Evolutionary conservation across 441 rosid genomes (phyloP), one percentile per base, ranked within the genome.

Genomic region (Gossypium aridum): DNA sequence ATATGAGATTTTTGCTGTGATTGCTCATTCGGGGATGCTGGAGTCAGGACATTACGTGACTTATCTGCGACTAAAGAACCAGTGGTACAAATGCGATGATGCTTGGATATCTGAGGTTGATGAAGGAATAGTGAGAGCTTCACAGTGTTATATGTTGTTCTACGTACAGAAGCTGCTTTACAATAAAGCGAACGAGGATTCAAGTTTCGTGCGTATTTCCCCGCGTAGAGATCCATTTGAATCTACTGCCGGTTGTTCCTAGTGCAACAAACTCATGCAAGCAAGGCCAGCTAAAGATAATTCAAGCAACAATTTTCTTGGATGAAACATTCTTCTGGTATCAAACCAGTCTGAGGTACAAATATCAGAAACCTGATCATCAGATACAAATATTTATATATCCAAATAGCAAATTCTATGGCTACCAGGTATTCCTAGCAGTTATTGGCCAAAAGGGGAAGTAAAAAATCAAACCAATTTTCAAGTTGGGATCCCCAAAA

Each of bases 61-160:
- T 2, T 93, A 85, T 59, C 80, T 93, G 72, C 87, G 92, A 72
- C 75, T 91, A 25, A 80, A 85, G 76, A 85, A 87, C 68, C 82
- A 86, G 74, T 93, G 98, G 98, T 93, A 93, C 84, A 89, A 71
- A 82, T 93, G 97, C 39, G 98, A 93, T 51, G 98, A 93, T 66
- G 91, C 97, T 2, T 93, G 98, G 98, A 81, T 91, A 79, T 88
- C 78, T 9, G 96, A 90, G 83, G 98, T 93, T 51, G 97, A 93
- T 78, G 98, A 93, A 75, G 86, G 81, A 23, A 72, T 83, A 23
- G 98, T 93, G 65, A 88, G 96, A 85, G 90, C 89, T 67, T 90
- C 96, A 16, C 92, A 93, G 69, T 89, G 97, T 49, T 93, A 93
- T 60, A 91, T 93, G 98, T 73, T 84, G 72, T 92, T 94, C 79